Percentiles rank a stretch among this genome's conserved stretches.
phyloP scores from a whole-genome alignment of 352 stramenopile species.

The Pythium rishiriense region DNA sequence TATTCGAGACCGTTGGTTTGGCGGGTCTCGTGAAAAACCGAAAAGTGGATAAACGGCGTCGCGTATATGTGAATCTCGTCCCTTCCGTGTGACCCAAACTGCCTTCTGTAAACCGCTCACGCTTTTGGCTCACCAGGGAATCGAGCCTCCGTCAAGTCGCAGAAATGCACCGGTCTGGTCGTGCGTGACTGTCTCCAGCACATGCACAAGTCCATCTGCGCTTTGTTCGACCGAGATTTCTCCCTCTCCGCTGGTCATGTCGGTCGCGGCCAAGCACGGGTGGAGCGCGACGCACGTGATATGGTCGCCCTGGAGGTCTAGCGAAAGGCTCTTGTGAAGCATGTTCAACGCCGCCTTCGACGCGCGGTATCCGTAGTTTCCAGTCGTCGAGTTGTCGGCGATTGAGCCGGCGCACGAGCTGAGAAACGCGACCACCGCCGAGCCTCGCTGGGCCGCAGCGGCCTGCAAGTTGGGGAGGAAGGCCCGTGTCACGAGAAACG shows the following conservation, averaged over 20 bases:
- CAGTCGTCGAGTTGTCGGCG: conserved; percentile 17
- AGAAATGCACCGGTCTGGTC: conserved; percentile 12
- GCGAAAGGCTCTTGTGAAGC: conserved; percentile 24
- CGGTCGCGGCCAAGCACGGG: conserved; percentile 28
- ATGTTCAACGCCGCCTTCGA: conserved; percentile 56
- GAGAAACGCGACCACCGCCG: conserved; percentile 31
- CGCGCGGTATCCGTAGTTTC: conserved; percentile 39
- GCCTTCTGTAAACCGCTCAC: background rate
- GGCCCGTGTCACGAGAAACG: conserved; percentile 34
- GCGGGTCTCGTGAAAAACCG: no score
- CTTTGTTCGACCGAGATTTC: conserved; percentile 16
- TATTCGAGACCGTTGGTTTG: no score
- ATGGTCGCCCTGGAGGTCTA: conserved; percentile 21
- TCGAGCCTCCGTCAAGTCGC: background rate
- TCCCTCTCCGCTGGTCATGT: conserved; percentile 28
- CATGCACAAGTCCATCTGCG: conserved; percentile 11
- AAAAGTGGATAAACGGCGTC: background rate
- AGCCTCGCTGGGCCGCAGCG: conserved; percentile 9
- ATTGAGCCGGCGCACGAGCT: conserved; percentile 8
- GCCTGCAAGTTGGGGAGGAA: conserved; percentile 28
- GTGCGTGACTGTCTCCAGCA: conserved; percentile 10
- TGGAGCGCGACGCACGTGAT: conserved; percentile 22
- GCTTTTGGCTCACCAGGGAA: background rate
- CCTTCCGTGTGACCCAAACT: no score
- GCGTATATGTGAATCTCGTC: no score